Percentiles rank a stretch among this genome's conserved stretches.
These are phyloP conservation scores for Biscogniauxia sp. DNA, from an alignment of 2,329 filamentous ascomycete species.

Conservation along the genomic window DNA sequence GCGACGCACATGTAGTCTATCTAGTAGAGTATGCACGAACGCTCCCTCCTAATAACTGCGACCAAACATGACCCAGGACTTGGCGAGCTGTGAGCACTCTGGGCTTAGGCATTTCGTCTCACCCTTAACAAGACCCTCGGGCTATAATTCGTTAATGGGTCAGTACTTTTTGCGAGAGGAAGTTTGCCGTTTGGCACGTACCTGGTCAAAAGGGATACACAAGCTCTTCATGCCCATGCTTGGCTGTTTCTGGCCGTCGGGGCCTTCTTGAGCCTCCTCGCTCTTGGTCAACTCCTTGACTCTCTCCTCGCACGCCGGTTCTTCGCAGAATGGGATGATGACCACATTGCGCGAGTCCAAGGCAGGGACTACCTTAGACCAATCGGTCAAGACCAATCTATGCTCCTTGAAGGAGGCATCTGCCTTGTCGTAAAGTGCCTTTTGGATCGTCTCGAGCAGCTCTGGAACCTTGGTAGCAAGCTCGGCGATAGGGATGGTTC, in stretches of 20 bases:
- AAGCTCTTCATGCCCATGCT: conserved; percentile 67
- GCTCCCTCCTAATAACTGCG: conserved; percentile 56
- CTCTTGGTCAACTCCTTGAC: conserved; percentile 91
- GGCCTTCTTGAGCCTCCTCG: conserved; percentile 58
- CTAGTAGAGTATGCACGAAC: too few relatives aligned
- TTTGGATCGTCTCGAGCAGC: conserved; percentile 86
- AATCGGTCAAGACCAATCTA: conserved; percentile 76
- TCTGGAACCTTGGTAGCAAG: conserved; percentile 71
- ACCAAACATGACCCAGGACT: conserved; percentile 93
- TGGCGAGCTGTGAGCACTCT: conserved; percentile 71
- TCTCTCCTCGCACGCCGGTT: conserved; percentile 80
- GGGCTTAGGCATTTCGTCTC: conserved; percentile 92
- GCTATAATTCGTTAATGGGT: conserved; percentile 50
- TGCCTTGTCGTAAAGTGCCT: conserved; percentile 75
- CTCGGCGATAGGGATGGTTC: conserved; percentile 71
- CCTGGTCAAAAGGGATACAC: conserved; percentile 77
- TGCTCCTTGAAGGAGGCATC: conserved; percentile 76
- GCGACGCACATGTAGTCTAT: background rate
- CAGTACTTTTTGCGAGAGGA: background rate
- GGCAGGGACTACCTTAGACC: conserved; percentile 87
- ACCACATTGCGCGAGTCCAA: conserved; percentile 92
- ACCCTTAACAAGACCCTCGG: conserved; percentile 71
- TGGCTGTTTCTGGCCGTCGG: conserved; percentile 52
- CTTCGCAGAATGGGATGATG: conserved; percentile 86
- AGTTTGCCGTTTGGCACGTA: conserved; percentile 8